A percentile compares a stretch with the other conserved stretches of the same genome.
phyloP scores from a whole-genome alignment of 345 rosid genomes.

The Brassica carinata region DNA sequence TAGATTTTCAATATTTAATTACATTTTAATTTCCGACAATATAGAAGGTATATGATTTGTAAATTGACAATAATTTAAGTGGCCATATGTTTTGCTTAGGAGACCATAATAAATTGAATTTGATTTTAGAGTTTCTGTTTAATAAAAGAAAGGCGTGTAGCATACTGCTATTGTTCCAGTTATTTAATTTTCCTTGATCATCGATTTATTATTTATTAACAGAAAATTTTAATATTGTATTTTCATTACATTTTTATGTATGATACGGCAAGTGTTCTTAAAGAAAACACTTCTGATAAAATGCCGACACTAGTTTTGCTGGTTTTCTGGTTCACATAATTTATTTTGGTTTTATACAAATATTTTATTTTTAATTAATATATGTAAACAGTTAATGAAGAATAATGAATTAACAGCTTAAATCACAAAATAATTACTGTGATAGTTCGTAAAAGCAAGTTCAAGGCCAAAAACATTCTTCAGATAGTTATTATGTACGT shows the following conservation, averaged over 20 bases:
- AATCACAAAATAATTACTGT: neutral
- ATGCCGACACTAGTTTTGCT: constrained; percentile 7
- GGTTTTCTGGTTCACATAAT: constrained; percentile 6
- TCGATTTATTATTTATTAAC: neutral
- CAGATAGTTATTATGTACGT: neutral
- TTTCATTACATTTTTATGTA: neutral
- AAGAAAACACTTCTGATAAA: neutral
- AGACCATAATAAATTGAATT: neutral
- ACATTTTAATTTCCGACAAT: constrained; percentile 16
- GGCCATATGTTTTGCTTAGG: constrained; percentile 18
- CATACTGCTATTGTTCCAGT: constrained; percentile 11
- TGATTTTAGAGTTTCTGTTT: neutral
- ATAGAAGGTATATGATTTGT: constrained; percentile 6
- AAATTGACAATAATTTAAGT: constrained; percentile 9
- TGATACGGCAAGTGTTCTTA: constrained; percentile 8
- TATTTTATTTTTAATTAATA: neutral
- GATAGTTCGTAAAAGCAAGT: neutral
- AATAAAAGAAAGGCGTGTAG: constrained; percentile 20
- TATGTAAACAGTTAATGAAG: neutral
- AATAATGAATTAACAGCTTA: neutral
- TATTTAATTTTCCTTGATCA: neutral
- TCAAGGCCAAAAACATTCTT: neutral
- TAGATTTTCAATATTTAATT: constrained; percentile 12
- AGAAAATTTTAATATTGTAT: neutral
- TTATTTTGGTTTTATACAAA: neutral